A percentile compares a stretch with the other conserved stretches of the same genome.
These are phyloP conservation scores for Elongisporangium anandrum DNA, from an alignment of 352 stramenopile genomes.

Conservation along the genomic window DNA sequence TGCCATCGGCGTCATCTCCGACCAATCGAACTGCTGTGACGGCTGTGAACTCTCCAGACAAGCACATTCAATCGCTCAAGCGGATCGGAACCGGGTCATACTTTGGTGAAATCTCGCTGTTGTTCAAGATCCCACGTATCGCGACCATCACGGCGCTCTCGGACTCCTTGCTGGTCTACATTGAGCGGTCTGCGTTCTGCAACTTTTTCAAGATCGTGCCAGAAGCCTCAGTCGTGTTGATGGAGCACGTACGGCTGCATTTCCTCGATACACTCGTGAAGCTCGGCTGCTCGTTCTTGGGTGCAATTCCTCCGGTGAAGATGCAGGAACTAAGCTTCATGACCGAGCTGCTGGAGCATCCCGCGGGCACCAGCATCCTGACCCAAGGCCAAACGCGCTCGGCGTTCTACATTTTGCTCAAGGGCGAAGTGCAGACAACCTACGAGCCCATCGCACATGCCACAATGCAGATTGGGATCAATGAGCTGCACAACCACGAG, in stretches of 20 bases:
- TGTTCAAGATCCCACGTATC: constrained; percentile 67
- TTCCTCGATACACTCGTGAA: constrained; percentile 60
- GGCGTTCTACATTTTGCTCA: constrained; percentile 45
- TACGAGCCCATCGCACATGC: constrained; percentile 14
- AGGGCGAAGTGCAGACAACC: constrained; percentile 29
- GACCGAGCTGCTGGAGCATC: constrained; percentile 42
- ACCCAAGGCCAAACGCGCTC: constrained; percentile 16
- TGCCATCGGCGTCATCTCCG: not conserved
- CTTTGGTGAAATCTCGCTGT: constrained; percentile 71
- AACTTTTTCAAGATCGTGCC: constrained; percentile 72
- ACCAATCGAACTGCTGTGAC: constrained; percentile 10
- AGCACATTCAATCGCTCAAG: constrained; percentile 51
- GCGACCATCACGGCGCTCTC: constrained; percentile 58
- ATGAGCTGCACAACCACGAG: constrained; percentile 1
- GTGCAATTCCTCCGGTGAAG: constrained; percentile 47
- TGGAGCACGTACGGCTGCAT: constrained; percentile 60
- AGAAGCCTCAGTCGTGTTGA: constrained; percentile 37
- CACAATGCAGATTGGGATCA: not conserved
- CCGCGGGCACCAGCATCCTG: constrained; percentile 24
- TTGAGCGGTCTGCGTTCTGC: constrained; percentile 60
- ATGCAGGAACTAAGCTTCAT: constrained; percentile 51
- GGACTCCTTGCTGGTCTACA: constrained; percentile 62
- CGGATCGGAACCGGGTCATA: constrained; percentile 47
- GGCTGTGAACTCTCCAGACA: constrained; percentile 8
- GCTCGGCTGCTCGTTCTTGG: constrained; percentile 47